Conservation (phyloP, 2,329 filamentous ascomycete genomes). For the Diaporthe eres region DNA sequence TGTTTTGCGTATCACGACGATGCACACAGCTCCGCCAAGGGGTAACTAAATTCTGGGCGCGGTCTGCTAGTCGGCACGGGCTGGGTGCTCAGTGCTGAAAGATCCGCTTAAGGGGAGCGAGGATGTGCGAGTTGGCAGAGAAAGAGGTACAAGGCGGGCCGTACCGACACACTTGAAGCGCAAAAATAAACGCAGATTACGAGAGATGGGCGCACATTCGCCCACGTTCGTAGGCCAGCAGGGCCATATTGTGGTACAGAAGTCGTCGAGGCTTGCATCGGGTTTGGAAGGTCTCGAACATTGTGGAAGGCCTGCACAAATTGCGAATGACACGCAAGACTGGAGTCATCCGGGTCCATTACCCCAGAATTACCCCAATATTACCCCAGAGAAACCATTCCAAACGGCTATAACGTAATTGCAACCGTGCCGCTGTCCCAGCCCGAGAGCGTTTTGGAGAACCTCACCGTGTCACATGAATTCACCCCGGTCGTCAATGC, state of each 20-base stretch:
- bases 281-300: slow-evolving; percentile 17
- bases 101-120: neutral
- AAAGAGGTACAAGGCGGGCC: slow-evolving; percentile 25
- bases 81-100: neutral
- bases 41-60: slow-evolving; percentile 1
- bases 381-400: slow-evolving; percentile 38
- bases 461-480: slow-evolving; percentile 29
- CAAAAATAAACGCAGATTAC: neutral
- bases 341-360: slow-evolving; percentile 33
- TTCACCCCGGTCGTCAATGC: slow-evolving; percentile 20
- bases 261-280: slow-evolving; percentile 8
- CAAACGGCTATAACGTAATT: slow-evolving; percentile 41
- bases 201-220: no score
- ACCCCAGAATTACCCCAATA: slow-evolving; percentile 42
- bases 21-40: slow-evolving; percentile 16
- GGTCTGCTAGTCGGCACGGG: neutral
- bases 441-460: neutral
- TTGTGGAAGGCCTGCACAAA: neutral
- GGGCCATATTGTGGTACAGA: neutral
- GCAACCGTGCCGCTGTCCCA: slow-evolving; percentile 8
- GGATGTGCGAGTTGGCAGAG: neutral
- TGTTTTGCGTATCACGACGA: neutral
- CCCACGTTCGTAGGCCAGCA: neutral
- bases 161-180: slow-evolving; percentile 8
- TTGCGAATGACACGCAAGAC: slow-evolving; percentile 34